Conservation (phyloP, 148 eudicot species). For the Polygonum maritimum region DNA sequence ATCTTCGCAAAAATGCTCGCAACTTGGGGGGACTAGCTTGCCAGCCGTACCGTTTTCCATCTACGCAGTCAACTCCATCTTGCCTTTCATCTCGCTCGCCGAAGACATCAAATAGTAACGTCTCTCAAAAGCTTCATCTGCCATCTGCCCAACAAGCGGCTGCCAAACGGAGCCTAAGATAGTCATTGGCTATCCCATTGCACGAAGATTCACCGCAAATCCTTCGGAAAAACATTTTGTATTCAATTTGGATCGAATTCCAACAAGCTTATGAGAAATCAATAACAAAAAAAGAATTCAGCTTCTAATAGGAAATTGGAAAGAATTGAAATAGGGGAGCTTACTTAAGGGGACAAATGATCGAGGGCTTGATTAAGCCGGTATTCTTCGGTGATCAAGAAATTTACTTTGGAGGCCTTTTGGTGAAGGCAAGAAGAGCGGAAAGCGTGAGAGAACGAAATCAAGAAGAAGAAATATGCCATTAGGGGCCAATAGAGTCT, state of each 20-base stretch:
- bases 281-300: neutral
- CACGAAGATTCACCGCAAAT: conserved; percentile 92
- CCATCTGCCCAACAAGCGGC: no score
- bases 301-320: neutral
- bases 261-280: no score
- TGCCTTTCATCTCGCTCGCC: no score
- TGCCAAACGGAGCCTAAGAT: no score
- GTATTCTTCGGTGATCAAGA: conserved; percentile 44
- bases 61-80: no score
- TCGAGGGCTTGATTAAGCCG: conserved; percentile 90
- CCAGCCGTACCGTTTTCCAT: no score
- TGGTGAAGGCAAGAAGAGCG: conserved; percentile 24
- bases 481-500: neutral
- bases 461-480: conserved; percentile 13
- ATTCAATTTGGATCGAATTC: neutral
- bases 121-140: no score
- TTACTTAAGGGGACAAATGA: conserved; percentile 77
- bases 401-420: conserved; percentile 16
- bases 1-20: no score
- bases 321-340: conserved; percentile 16
- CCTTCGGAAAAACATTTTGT: conserved; percentile 31
- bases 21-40: no score
- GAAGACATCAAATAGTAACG: no score
- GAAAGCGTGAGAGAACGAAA: conserved; percentile 18
- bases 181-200: conserved; percentile 74